Conservation (phyloP, 2,329 filamentous ascomycete species). For the Microsporum ferrugineum region DNA sequence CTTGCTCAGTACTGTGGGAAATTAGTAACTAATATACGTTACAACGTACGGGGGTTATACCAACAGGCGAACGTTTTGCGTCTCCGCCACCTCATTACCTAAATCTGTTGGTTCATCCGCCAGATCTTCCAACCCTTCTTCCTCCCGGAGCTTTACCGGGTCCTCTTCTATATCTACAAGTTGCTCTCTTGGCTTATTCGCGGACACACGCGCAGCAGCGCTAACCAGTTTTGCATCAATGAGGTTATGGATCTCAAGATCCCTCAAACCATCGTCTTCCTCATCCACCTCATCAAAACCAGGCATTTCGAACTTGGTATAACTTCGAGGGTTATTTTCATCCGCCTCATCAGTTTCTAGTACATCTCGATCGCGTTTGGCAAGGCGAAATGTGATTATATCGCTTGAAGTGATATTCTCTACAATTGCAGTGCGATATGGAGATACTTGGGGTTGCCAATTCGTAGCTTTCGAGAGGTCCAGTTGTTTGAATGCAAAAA, state of each 20-base stretch:
- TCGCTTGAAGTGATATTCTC: slow-evolving; percentile 44
- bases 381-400: slow-evolving; percentile 51
- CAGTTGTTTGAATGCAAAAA: slow-evolving; percentile 39
- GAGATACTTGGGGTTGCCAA: slow-evolving; percentile 38
- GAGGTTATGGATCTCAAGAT: slow-evolving; percentile 50
- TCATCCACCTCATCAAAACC: slow-evolving; percentile 47
- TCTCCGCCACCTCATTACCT: slow-evolving; percentile 21
- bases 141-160: slow-evolving; percentile 7
- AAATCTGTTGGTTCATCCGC: slow-evolving; percentile 16
- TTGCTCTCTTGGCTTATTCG: background rate
- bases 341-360: slow-evolving; percentile 49
- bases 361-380: slow-evolving; percentile 54
- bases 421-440: slow-evolving; percentile 55
- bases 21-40: background rate
- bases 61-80: slow-evolving; percentile 28
- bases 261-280: slow-evolving; percentile 51
- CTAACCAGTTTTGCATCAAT: slow-evolving; percentile 56
- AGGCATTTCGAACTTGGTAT: slow-evolving; percentile 66
- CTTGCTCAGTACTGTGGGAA: background rate
- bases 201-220: slow-evolving; percentile 17
- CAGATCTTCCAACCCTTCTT: slow-evolving; percentile 7
- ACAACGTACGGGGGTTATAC: slow-evolving; percentile 17
- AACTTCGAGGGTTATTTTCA: slow-evolving; percentile 58
- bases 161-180: background rate
- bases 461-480: slow-evolving; percentile 38